Evolutionary conservation across 1,284 basidiomycete species (phyloP).

Genomic region (Heterobasidion parviporum): DNA sequence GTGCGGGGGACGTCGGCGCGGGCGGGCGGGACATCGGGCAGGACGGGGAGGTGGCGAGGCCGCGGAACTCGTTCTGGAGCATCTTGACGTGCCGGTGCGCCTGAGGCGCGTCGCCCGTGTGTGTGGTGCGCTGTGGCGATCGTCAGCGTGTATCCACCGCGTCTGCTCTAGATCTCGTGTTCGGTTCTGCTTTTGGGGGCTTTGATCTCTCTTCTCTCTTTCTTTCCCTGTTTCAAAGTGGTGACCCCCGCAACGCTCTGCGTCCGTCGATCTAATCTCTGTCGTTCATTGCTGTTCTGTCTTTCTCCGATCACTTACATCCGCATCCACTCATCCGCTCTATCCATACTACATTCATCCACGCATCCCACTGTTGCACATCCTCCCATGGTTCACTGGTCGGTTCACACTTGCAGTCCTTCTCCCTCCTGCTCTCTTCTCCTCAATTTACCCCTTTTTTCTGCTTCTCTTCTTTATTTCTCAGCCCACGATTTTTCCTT

Average conservation of each 20-base stretch:
- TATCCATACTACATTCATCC: not conserved
- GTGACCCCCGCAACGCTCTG: too few species aligned
- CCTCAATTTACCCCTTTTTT: not conserved
- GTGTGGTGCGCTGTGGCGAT: not conserved
- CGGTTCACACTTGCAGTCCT: not conserved
- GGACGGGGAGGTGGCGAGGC: conserved; percentile 37
- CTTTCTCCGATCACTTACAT: not conserved
- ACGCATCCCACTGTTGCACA: conserved; percentile 12
- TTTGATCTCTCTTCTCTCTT: too few species aligned
- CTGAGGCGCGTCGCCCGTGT: conserved; percentile 17
- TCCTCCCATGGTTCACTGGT: not conserved
- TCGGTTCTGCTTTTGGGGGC: not conserved
- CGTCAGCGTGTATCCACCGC: not conserved
- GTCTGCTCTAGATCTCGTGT: conserved; percentile 1
- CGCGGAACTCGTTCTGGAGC: conserved; percentile 51
- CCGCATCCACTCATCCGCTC: not conserved
- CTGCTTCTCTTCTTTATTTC: not conserved
- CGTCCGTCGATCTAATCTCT: too few species aligned
- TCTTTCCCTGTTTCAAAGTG: too few species aligned
- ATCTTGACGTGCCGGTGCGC: conserved; percentile 74
- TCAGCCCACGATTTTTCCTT: not conserved
- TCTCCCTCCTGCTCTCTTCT: not conserved
- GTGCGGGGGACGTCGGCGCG: conserved; percentile 57
- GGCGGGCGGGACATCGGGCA: conserved; percentile 53
- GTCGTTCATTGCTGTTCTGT: not conserved